These are phyloP conservation scores for Tuber calosporum DNA, from an alignment of 495 filamentous ascomycete species.

Conservation along the genomic window DNA sequence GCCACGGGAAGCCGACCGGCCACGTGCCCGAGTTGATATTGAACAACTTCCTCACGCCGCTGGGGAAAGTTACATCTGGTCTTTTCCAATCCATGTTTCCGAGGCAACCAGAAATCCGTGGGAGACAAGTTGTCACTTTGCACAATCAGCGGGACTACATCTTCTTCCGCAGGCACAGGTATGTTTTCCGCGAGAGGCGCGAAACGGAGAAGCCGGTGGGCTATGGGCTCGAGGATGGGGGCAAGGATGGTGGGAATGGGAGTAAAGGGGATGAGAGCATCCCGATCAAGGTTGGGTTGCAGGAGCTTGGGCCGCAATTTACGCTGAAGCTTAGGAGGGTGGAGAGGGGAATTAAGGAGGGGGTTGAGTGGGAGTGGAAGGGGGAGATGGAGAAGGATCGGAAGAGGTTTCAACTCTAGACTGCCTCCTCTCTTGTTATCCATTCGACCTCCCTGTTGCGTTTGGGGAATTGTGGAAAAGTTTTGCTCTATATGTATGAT, in stretches of 20 bases:
- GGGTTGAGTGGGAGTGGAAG: conserved; percentile 85
- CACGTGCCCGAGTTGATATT: conserved; percentile 90
- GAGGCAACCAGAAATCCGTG: conserved; percentile 67
- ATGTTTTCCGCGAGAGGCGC: conserved; percentile 82
- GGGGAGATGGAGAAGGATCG: conserved; percentile 84
- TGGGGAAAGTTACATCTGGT: conserved; percentile 82
- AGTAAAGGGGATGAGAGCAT: conserved; percentile 76
- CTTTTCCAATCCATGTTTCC: conserved; percentile 81
- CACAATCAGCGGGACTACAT: conserved; percentile 97
- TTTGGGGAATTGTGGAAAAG: not conserved
- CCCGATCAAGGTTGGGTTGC: conserved; percentile 72
- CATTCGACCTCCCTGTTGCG: not conserved
- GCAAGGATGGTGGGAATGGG: conserved; percentile 65
- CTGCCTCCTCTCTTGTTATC: not conserved
- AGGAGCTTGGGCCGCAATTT: conserved; percentile 77
- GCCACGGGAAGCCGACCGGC: conserved; percentile 79
- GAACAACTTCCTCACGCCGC: conserved; percentile 89
- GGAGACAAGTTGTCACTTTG: conserved; percentile 80
- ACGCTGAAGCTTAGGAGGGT: conserved; percentile 84
- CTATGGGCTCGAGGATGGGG: conserved; percentile 37
- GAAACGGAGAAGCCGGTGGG: conserved; percentile 75
- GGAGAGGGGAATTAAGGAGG: conserved; percentile 72
- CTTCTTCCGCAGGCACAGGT: conserved; percentile 81
- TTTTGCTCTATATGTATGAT: not conserved
- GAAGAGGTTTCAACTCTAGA: conserved; percentile 81